Evolutionary conservation across 1,139 yeast species (phyloP).

Genomic region (Geotrichum citri-aurantii): DNA sequence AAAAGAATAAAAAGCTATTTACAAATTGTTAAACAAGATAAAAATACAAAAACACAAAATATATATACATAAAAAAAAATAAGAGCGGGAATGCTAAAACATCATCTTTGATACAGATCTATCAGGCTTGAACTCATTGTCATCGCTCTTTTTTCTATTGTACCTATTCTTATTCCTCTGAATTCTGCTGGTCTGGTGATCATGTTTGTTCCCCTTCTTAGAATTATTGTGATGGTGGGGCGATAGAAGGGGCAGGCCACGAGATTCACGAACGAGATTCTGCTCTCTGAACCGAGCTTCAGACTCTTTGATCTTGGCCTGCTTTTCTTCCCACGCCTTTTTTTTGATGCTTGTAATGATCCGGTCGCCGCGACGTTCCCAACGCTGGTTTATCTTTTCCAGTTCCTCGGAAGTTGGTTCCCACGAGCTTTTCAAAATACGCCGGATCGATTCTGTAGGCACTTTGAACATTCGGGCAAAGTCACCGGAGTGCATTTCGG

Average conservation of each 20-base stretch:
- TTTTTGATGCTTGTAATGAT: constrained; percentile 24
- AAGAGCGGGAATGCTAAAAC: constrained; percentile 4
- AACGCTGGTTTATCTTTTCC: constrained; percentile 43
- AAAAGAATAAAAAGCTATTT: background rate
- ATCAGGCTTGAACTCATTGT: constrained; percentile 5
- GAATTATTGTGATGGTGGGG: background rate
- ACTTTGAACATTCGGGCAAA: constrained; percentile 61
- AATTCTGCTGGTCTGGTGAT: background rate
- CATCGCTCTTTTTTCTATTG: background rate
- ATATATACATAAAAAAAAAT: background rate
- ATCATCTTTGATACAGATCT: constrained; percentile 7
- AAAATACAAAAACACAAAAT: background rate
- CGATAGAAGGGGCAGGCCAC: constrained; percentile 2
- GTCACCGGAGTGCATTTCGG: constrained; percentile 54
- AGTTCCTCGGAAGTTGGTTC: constrained; percentile 53
- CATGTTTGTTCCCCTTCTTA: background rate
- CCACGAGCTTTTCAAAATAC: constrained; percentile 77
- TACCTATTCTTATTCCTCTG: too few species aligned
- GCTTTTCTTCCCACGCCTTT: constrained; percentile 14
- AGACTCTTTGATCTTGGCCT: constrained; percentile 8
- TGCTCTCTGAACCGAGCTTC: constrained; percentile 4
- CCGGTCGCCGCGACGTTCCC: constrained; percentile 44
- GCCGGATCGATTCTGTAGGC: constrained; percentile 77
- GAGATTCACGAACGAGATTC: constrained; percentile 6
- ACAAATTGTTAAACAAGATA: background rate